A percentile compares a stretch with the other conserved stretches of the same genome.
These are phyloP conservation scores for Naganishia vaughanmartiniae DNA, from an alignment of 768 basidiomycete genomes.

Conservation along the genomic window DNA sequence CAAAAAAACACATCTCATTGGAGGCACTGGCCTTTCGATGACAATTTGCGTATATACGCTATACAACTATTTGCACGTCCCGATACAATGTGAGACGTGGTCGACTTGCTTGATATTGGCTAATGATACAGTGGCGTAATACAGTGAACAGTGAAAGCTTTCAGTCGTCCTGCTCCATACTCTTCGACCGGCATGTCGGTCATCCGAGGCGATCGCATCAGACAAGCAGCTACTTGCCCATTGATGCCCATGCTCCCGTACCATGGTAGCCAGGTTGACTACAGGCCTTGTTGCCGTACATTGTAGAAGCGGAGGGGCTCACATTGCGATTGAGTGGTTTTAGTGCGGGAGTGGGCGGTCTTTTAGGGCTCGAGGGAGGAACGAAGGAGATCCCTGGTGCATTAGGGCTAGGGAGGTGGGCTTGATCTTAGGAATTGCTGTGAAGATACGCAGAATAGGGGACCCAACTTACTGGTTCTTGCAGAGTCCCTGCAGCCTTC, in stretches of 20 bases:
- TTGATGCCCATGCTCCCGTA: slow-evolving; percentile 10
- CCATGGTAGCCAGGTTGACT: slow-evolving; percentile 7
- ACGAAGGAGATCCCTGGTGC: slow-evolving; percentile 33
- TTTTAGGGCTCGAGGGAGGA: slow-evolving; percentile 26
- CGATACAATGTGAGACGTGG: neutral
- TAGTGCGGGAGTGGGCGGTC: slow-evolving; percentile 28
- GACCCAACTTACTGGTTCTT: slow-evolving; percentile 22
- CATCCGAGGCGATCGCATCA: no score
- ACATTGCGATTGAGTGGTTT: slow-evolving; percentile 23
- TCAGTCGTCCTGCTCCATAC: neutral
- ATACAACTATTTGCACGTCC: slow-evolving; percentile 18
- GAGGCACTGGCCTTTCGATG: neutral
- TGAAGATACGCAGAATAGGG: neutral
- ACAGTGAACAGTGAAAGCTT: slow-evolving; percentile 10
- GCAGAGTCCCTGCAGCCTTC: slow-evolving; percentile 31
- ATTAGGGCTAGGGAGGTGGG: slow-evolving; percentile 1
- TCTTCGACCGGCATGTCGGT: no score
- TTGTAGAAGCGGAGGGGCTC: slow-evolving; percentile 20
- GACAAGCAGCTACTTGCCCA: slow-evolving; percentile 14
- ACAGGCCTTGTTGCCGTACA: slow-evolving; percentile 14
- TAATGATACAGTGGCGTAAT: slow-evolving; percentile 23
- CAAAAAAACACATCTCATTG: neutral
- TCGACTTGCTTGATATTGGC: neutral
- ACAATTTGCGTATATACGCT: neutral
- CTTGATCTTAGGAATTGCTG: neutral